These are phyloP conservation scores for Schizophyllum amplum DNA, from an alignment of 1,284 basidiomycete species.

Conservation along the genomic window DNA sequence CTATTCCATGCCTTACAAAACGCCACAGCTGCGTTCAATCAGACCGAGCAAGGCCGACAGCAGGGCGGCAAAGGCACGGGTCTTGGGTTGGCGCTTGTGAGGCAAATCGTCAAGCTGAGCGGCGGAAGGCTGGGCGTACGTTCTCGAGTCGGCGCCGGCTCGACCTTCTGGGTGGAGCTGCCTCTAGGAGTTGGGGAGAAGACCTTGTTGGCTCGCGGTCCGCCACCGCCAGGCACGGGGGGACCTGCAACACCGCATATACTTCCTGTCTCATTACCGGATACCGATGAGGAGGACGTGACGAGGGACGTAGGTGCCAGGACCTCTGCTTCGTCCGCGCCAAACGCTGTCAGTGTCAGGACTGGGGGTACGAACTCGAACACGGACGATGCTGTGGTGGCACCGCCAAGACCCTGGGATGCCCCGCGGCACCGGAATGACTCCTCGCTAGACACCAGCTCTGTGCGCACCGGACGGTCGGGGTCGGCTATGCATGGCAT, in stretches of 20 bases:
- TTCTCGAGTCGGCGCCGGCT: constrained; percentile 11
- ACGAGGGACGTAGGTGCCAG: neutral
- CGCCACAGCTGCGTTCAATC: constrained; percentile 11
- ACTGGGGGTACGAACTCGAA: neutral
- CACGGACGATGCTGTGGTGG: neutral
- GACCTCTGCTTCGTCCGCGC: neutral
- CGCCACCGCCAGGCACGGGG: neutral
- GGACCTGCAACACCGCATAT: neutral
- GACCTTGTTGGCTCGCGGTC: neutral
- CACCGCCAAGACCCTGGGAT: neutral
- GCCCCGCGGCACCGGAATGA: neutral
- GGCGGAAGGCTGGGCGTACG: constrained; percentile 12
- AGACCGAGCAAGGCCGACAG: constrained; percentile 12
- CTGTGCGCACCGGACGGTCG: neutral
- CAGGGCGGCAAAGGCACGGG: constrained; percentile 14
- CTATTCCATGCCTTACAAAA: neutral
- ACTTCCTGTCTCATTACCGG: neutral
- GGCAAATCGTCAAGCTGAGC: constrained; percentile 13
- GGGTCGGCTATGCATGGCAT: neutral
- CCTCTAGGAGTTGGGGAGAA: constrained; percentile 11
- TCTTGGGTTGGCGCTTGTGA: constrained; percentile 13
- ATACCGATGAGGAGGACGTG: neutral
- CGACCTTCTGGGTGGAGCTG: constrained; percentile 14
- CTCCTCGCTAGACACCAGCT: neutral
- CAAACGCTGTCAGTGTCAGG: no score